phyloP scores from a whole-genome alignment of 23 red algal species.

The Gracilaria gracilis region DNA sequence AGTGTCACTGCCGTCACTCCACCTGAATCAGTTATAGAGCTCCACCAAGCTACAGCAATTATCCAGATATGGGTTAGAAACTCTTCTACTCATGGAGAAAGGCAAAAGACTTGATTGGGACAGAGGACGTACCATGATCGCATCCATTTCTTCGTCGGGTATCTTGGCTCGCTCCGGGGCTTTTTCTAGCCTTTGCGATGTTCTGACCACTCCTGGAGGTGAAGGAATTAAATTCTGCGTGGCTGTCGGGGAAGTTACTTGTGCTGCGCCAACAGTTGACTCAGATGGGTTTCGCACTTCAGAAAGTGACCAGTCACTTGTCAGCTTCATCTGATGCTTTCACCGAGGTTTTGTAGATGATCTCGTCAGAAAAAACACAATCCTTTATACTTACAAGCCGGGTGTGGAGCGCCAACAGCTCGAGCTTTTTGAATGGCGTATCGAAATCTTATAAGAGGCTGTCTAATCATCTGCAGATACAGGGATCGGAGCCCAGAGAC shows the following conservation, averaged over 20 bases:
- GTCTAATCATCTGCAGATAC: slow-evolving; percentile 24
- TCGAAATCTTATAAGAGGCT: slow-evolving; percentile 71
- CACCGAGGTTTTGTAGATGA: not conserved
- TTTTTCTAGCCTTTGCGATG: slow-evolving; percentile 48
- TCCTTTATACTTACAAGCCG: slow-evolving; percentile 9
- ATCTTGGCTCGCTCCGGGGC: slow-evolving; percentile 25
- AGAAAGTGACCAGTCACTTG: not conserved
- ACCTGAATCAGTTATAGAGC: not conserved
- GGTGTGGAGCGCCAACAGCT: slow-evolving; percentile 29
- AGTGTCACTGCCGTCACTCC: not conserved
- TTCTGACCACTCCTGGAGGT: slow-evolving; percentile 28
- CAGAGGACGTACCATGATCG: slow-evolving; percentile 40
- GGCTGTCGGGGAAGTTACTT: not conserved
- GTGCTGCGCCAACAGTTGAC: not conserved
- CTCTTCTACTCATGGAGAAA: not conserved
- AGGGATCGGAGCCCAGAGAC: not conserved
- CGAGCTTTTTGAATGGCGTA: slow-evolving; percentile 68
- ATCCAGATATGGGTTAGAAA: not conserved
- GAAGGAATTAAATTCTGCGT: not conserved
- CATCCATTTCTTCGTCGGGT: slow-evolving; percentile 62
- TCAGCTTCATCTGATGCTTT: not conserved
- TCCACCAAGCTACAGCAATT: slow-evolving; percentile 7
- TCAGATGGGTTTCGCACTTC: not conserved
- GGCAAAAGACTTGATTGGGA: no score
- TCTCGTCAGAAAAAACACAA: not conserved